Percentiles rank a stretch among this genome's conserved stretches.
Conservation (phyloP, 1,284 basidiomycete genomes). For the Malassezia caprae region DNA sequence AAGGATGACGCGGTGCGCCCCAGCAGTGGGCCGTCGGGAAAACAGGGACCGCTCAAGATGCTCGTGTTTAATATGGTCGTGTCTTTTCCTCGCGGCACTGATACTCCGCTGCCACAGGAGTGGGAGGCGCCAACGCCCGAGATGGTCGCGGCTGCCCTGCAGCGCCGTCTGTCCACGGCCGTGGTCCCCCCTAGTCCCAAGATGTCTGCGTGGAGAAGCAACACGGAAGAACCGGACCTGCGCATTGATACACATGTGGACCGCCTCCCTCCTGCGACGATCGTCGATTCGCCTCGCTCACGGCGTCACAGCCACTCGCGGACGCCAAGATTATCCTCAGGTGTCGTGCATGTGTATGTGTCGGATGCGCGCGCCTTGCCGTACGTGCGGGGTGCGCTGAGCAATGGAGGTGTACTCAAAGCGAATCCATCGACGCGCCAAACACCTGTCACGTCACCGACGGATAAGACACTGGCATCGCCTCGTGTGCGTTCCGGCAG, state of each 20-base stretch:
- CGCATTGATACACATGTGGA: constrained; percentile 11
- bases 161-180: neutral
- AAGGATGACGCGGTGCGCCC: constrained; percentile 9
- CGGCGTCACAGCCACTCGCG: neutral
- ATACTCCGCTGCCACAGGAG: neutral
- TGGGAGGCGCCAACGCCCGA: constrained; percentile 1
- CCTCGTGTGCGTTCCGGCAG: neutral
- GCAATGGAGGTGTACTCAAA: constrained; percentile 10
- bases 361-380: constrained; percentile 12
- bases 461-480: neutral
- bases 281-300: neutral
- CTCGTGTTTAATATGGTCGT: constrained; percentile 10
- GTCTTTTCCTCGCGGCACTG: neutral
- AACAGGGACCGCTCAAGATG: constrained; percentile 7
- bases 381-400: constrained; percentile 14
- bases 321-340: neutral
- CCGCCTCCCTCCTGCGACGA: neutral
- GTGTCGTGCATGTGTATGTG: constrained; percentile 9
- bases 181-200: neutral
- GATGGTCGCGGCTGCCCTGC: neutral
- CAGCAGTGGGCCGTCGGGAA: constrained; percentile 16
- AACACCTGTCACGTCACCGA: neutral
- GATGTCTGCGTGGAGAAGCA: neutral
- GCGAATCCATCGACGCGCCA: neutral
- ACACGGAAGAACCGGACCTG: constrained; percentile 6